These are phyloP conservation scores for Obelidium mucronatum DNA, from an alignment of 192 early-diverging fungal species.

Conservation along the genomic window DNA sequence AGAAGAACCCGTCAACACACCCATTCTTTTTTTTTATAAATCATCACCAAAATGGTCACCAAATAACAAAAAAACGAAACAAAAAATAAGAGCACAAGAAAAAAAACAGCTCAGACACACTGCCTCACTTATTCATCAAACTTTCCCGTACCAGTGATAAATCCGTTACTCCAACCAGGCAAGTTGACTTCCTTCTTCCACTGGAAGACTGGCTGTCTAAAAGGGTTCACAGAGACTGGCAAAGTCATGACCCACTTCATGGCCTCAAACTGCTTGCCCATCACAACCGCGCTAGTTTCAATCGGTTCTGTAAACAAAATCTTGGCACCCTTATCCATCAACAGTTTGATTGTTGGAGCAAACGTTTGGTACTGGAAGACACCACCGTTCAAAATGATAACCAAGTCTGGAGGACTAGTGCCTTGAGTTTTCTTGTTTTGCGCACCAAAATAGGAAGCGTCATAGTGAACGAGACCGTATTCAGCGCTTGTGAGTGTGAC, in stretches of 20 bases:
- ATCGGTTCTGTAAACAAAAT: constrained; percentile 55
- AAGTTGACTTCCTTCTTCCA: constrained; percentile 61
- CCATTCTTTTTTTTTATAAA: neutral
- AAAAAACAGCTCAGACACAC: neutral
- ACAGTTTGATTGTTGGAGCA: constrained; percentile 46
- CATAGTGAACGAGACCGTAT: constrained; percentile 43
- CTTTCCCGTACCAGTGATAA: constrained; percentile 44
- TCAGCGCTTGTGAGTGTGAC: constrained; percentile 48
- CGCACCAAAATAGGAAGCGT: constrained; percentile 36
- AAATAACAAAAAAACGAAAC: neutral
- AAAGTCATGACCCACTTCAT: constrained; percentile 43
- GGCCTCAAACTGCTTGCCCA: constrained; percentile 41
- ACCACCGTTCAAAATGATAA: constrained; percentile 54
- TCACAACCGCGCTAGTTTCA: constrained; percentile 48
- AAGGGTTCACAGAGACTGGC: constrained; percentile 49
- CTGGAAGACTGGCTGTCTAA: constrained; percentile 58
- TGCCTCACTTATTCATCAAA: neutral
- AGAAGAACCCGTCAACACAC: neutral
- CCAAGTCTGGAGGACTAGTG: constrained; percentile 49
- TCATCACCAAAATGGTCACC: neutral
- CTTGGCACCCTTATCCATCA: constrained; percentile 46
- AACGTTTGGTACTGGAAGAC: constrained; percentile 49
- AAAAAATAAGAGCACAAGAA: neutral
- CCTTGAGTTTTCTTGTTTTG: constrained; percentile 37
- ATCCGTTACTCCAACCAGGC: constrained; percentile 61